Percentiles rank a stretch among this genome's conserved stretches.
Evolutionary conservation across 768 basidiomycete genomes (phyloP).

Genomic region (Amanita molliuscula): DNA sequence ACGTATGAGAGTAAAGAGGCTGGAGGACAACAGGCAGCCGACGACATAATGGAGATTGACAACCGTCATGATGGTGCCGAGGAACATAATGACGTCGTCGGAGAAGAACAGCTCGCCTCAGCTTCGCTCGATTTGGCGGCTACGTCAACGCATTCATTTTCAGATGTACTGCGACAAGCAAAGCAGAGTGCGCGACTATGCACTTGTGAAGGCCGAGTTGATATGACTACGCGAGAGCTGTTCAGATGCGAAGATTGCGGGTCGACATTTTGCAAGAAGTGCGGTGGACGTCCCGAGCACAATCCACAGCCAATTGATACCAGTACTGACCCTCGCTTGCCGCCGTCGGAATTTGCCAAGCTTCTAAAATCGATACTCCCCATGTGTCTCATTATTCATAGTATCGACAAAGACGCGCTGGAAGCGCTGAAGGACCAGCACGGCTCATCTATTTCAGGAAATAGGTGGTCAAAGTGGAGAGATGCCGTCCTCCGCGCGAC

Average conservation of each 20-base stretch:
- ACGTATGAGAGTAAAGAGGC: slow-evolving; percentile 60
- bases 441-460: slow-evolving; percentile 33
- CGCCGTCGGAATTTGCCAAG: slow-evolving; percentile 66
- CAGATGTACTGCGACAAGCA: slow-evolving; percentile 53
- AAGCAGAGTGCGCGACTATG: slow-evolving; percentile 71
- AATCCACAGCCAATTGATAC: slow-evolving; percentile 51
- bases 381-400: slow-evolving; percentile 65
- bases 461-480: slow-evolving; percentile 62
- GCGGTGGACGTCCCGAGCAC: slow-evolving; percentile 88
- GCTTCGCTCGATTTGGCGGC: slow-evolving; percentile 62
- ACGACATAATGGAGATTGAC: slow-evolving; percentile 43
- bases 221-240: slow-evolving; percentile 58
- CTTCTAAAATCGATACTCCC: slow-evolving; percentile 73
- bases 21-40: slow-evolving; percentile 17
- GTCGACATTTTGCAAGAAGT: slow-evolving; percentile 72
- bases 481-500: slow-evolving; percentile 53
- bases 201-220: slow-evolving; percentile 81
- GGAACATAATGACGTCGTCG: slow-evolving; percentile 45
- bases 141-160: slow-evolving; percentile 34
- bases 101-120: slow-evolving; percentile 57
- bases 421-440: slow-evolving; percentile 33
- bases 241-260: slow-evolving; percentile 69
- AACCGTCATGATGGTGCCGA: slow-evolving; percentile 5
- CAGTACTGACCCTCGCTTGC: slow-evolving; percentile 42
- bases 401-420: slow-evolving; percentile 40